These are phyloP conservation scores for Candida koratica DNA, from an alignment of 805 yeast species.

Conservation along the genomic window DNA sequence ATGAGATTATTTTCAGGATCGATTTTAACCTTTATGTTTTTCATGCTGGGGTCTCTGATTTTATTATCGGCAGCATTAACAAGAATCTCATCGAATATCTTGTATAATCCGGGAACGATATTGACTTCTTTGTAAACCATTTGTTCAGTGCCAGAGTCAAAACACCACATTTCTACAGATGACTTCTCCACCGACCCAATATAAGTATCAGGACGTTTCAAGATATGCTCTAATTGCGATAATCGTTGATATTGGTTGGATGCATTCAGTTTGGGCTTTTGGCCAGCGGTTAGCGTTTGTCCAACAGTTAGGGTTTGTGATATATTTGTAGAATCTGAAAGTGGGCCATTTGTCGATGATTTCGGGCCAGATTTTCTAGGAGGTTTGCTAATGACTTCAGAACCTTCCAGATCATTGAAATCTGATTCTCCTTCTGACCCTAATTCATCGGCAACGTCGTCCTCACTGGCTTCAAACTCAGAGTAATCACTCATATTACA, in stretches of 20 bases:
- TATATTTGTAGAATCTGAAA: conserved; percentile 23
- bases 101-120: conserved; percentile 93
- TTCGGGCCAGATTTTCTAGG: neutral
- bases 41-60: conserved; percentile 91
- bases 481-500: conserved; percentile 13
- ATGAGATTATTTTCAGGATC: conserved; percentile 71
- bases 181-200: conserved; percentile 90
- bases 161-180: conserved; percentile 81
- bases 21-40: conserved; percentile 75
- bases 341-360: conserved; percentile 14
- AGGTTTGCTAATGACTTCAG: neutral
- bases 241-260: conserved; percentile 86
- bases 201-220: conserved; percentile 96
- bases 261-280: conserved; percentile 25
- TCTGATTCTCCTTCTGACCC: conserved; percentile 5
- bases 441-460: conserved; percentile 4
- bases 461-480: conserved; percentile 8
- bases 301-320: conserved; percentile 10
- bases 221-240: conserved; percentile 91
- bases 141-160: conserved; percentile 45
- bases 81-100: conserved; percentile 93
- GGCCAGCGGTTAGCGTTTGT: neutral
- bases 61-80: conserved; percentile 99
- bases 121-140: conserved; percentile 57
- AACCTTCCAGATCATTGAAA: conserved; percentile 6